Evolutionary conservation across 1,284 basidiomycete genomes (phyloP), one percentile per base, ranked within the genome.

Genomic region (Apiotrichum laibachii): DNA sequence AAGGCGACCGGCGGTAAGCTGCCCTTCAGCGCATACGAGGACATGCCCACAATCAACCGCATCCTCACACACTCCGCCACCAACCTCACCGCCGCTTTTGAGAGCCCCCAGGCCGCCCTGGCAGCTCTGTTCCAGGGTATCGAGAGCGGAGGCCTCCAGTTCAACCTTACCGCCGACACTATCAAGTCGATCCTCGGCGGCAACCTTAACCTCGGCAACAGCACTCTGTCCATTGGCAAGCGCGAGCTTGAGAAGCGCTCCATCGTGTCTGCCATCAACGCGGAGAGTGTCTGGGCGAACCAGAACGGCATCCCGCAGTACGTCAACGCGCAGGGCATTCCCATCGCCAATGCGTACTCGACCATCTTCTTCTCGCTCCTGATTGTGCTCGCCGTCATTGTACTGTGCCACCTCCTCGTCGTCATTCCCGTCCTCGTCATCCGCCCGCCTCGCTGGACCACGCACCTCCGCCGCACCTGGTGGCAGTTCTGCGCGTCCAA

Each of bases 271-370:
- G 3, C 26, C 7, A 7, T 31, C 26, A 31, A 31, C 26, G 26
- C 26, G 4, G 26, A 37, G 35, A 13, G 10, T 13, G 18, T 13
- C 6, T 16, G 49, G 22, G 19, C 8, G 54, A 31, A 92, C 21
- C 79, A 87, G 62, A 87, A 88, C 18, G 91, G 91, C 18, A 77
- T 93, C 21, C 89, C 91, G 8, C 87, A 89, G 35, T 93, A 87
- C 68, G 85, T 85, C 65, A 91, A 88, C 70, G 83, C 85, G 18
- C 76, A 88, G 26, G 83, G 85, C 52, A 87, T 93, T 61, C 84
- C 86, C 6, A 86, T 85, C 0, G 87, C 87, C 49, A 92, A 92
- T 76, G 86, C 88, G 4, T 92, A 89, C 78, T 87, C 88, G 82
- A 91, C 88, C 2, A 79, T 87, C 35, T 93, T 93, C 75, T 80